A percentile compares a stretch with the other conserved stretches of the same genome.
These are phyloP conservation scores for Tulasnella sp. DNA, from an alignment of 768 basidiomycete species.

Conservation along the genomic window DNA sequence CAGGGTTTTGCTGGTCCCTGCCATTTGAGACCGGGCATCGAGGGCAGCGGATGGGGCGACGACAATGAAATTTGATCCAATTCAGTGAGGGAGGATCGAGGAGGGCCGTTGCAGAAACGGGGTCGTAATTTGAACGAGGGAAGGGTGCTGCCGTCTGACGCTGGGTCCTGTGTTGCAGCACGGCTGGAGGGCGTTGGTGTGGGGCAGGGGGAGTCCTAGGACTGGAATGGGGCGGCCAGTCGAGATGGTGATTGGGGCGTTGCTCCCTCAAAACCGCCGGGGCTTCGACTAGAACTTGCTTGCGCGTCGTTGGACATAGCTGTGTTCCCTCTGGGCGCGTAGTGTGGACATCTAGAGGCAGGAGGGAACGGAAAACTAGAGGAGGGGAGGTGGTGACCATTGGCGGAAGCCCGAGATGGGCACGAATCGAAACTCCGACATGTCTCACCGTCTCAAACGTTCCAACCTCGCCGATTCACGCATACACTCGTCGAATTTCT, in stretches of 20 bases:
- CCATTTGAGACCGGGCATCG: background rate
- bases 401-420: background rate
- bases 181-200: too few relatives aligned
- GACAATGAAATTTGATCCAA: too few relatives aligned
- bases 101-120: too few relatives aligned
- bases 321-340: background rate
- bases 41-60: too few relatives aligned
- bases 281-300: background rate
- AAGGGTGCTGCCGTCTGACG: too few relatives aligned
- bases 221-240: background rate
- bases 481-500: background rate
- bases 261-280: background rate
- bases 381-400: background rate
- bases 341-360: background rate
- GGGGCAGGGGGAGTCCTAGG: too few relatives aligned
- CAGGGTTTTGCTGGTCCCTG: background rate
- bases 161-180: too few relatives aligned
- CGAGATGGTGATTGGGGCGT: background rate
- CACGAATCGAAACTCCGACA: background rate
- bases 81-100: too few relatives aligned
- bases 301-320: background rate
- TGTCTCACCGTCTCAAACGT: background rate
- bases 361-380: background rate
- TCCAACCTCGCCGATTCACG: background rate
- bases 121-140: too few relatives aligned